These are phyloP conservation scores for Sextonia rubra DNA, from an alignment of 164 flowering plant genomes.

Conservation along the genomic window DNA sequence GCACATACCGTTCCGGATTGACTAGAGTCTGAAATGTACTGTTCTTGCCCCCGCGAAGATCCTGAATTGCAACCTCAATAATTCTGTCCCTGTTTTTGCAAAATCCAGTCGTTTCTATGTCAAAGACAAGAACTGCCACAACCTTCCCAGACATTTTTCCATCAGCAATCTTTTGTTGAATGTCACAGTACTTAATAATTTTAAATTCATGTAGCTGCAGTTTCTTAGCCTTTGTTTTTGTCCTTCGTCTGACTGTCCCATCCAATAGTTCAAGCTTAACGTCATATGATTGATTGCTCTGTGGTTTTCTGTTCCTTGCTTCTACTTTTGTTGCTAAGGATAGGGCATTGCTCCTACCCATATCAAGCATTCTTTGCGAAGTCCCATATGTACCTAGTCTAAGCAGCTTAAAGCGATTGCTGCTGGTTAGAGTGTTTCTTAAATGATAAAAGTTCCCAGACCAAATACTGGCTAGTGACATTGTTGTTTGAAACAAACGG, in stretches of 20 bases:
- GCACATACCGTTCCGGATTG: slow-evolving; percentile 61
- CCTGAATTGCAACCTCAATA: slow-evolving; percentile 80
- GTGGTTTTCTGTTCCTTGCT: slow-evolving; percentile 24
- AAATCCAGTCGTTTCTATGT: slow-evolving; percentile 87
- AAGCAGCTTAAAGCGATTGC: slow-evolving; percentile 26
- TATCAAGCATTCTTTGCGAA: slow-evolving; percentile 28
- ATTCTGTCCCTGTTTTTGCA: slow-evolving; percentile 52
- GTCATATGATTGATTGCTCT: slow-evolving; percentile 31
- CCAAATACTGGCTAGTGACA: slow-evolving; percentile 37
- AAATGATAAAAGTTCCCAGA: slow-evolving; percentile 30
- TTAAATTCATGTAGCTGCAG: slow-evolving; percentile 24
- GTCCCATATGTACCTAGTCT: slow-evolving; percentile 28
- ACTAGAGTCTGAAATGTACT: slow-evolving; percentile 85
- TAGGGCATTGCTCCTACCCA: slow-evolving; percentile 38
- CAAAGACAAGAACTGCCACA: slow-evolving; percentile 59
- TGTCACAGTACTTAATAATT: slow-evolving; percentile 29
- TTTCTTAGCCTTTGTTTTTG: slow-evolving; percentile 27
- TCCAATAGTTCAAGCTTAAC: slow-evolving; percentile 34
- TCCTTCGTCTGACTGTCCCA: slow-evolving; percentile 26
- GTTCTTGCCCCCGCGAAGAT: slow-evolving; percentile 74
- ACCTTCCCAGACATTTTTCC: slow-evolving; percentile 34
- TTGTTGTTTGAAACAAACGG: slow-evolving; percentile 3
- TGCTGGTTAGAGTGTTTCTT: slow-evolving; percentile 19
- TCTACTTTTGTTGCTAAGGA: slow-evolving; percentile 36
- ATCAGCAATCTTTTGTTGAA: slow-evolving; percentile 31